phyloP scores from a whole-genome alignment of 371 early-diverging fungal species.

The Capillidium rhysosporum region DNA sequence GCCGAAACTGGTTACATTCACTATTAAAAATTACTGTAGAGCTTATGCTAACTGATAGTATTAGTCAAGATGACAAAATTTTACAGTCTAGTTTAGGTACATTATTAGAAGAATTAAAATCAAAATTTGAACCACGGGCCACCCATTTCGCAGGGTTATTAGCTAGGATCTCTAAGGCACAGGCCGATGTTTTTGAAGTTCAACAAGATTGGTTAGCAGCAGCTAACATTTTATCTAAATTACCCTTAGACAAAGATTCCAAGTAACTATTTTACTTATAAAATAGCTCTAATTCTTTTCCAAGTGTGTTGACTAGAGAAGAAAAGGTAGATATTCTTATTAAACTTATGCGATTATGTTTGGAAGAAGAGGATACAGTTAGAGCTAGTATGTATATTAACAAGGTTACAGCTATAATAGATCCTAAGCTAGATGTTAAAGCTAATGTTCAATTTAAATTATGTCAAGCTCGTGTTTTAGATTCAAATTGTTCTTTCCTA shows the following conservation, averaged over 20 bases:
- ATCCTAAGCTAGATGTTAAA: conserved; percentile 25
- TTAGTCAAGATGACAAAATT: conserved; percentile 43
- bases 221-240: conserved; percentile 54
- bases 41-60: conserved; percentile 11
- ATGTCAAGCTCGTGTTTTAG: conserved; percentile 69
- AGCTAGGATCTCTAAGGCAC: too few relatives aligned
- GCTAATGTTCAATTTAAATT: conserved; percentile 35
- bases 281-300: not conserved
- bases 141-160: too few relatives aligned
- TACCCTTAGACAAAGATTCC: conserved; percentile 71
- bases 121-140: too few relatives aligned
- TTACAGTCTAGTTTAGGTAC: conserved; percentile 9
- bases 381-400: conserved; percentile 63
- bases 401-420: conserved; percentile 50
- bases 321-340: conserved; percentile 65
- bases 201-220: conserved; percentile 65
- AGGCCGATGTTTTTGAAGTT: conserved; percentile 40
- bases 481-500: conserved; percentile 69
- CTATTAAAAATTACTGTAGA: too few relatives aligned
- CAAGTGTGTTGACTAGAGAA: conserved; percentile 43
- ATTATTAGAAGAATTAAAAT: too few relatives aligned
- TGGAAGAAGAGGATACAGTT: conserved; percentile 70
- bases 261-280: conserved; percentile 19
- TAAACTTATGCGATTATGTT: conserved; percentile 55
- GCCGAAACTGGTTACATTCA: too few relatives aligned